Evolutionary conservation across 1,139 yeast species (phyloP).

Genomic region (Waltiozyma sp.): DNA sequence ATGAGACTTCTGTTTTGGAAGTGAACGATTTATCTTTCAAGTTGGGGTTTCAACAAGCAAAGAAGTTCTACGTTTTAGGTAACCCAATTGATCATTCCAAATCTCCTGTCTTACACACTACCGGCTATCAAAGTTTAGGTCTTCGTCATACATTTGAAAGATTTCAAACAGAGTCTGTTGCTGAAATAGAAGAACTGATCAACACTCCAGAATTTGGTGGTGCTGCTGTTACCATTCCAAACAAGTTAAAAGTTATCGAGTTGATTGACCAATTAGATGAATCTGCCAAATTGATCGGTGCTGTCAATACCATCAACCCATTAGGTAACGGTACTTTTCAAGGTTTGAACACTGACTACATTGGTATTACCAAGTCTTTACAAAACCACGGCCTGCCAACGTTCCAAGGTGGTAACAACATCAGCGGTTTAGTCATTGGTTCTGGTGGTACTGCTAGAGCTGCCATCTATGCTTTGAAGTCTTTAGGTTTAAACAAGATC

Average conservation of each 20-base stretch:
- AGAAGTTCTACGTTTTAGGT: conserved; percentile 72
- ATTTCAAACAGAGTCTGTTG: conserved; percentile 59
- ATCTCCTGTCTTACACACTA: conserved; percentile 77
- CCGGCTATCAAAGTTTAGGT: conserved; percentile 61
- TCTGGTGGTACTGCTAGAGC: conserved; percentile 98
- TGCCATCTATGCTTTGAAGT: conserved; percentile 76
- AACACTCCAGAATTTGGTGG: conserved; percentile 59
- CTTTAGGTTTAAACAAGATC: conserved; percentile 68
- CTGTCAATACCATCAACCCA: conserved; percentile 80
- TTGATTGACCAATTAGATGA: conserved; percentile 53
- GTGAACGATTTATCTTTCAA: conserved; percentile 48
- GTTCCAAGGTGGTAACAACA: conserved; percentile 20
- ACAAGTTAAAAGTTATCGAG: conserved; percentile 68
- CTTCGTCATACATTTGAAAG: conserved; percentile 65
- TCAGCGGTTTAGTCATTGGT: conserved; percentile 70
- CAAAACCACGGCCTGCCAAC: conserved; percentile 48
- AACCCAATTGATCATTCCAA: conserved; percentile 76
- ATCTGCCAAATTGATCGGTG: conserved; percentile 75
- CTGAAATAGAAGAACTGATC: conserved; percentile 37
- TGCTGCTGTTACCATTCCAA: conserved; percentile 83
- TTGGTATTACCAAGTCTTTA: conserved; percentile 71
- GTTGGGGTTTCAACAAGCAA: conserved; percentile 42
- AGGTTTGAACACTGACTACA: conserved; percentile 96
- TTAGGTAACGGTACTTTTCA: conserved; percentile 40
- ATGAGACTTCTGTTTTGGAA: conserved; percentile 53